Conservation (phyloP, 805 yeast genomes). For the Gaillardinia entomophila region DNA sequence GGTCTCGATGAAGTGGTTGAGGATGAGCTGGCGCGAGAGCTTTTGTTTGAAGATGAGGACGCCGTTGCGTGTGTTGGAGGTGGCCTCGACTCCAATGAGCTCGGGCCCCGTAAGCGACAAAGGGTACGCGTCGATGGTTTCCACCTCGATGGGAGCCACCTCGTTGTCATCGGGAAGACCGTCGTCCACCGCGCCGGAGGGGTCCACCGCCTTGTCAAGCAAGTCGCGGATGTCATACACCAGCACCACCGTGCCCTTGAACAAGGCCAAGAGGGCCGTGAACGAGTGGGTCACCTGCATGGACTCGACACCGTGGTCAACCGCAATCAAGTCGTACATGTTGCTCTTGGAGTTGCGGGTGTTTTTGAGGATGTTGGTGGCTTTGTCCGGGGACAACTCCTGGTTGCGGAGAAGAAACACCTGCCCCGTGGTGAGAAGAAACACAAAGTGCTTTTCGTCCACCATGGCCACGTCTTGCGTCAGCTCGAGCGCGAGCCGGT, state of each 20-base stretch:
- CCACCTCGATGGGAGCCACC: conserved; percentile 22
- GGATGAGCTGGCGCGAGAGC: conserved; percentile 36
- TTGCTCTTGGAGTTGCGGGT: conserved; percentile 12
- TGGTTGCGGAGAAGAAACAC: conserved; percentile 31
- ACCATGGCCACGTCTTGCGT: conserved; percentile 20
- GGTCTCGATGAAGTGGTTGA: conserved; percentile 43
- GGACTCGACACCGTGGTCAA: conserved; percentile 25
- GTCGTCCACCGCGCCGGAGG: conserved; percentile 7
- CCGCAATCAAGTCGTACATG: conserved; percentile 29
- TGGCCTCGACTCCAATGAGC: conserved; percentile 38
- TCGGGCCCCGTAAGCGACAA: conserved; percentile 27
- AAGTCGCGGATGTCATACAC: conserved; percentile 21
- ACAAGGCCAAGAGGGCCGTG: conserved; percentile 22
- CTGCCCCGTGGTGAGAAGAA: conserved; percentile 34
- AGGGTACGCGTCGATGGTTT: conserved; percentile 20
- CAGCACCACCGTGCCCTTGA: conserved; percentile 32
- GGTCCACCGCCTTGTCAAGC: conserved; percentile 16
- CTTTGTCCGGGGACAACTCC: conserved; percentile 2
- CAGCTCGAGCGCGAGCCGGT: conserved; percentile 16
- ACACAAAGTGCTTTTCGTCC: conserved; percentile 25
- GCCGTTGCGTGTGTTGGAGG: conserved; percentile 19
- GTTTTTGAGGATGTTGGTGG: conserved; percentile 6
- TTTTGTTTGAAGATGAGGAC: conserved; percentile 25
- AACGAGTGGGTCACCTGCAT: conserved; percentile 18
- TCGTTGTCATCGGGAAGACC: conserved; percentile 9